phyloP scores from a whole-genome alignment of 2,329 filamentous ascomycete genomes.

The Phialophora expanda region DNA sequence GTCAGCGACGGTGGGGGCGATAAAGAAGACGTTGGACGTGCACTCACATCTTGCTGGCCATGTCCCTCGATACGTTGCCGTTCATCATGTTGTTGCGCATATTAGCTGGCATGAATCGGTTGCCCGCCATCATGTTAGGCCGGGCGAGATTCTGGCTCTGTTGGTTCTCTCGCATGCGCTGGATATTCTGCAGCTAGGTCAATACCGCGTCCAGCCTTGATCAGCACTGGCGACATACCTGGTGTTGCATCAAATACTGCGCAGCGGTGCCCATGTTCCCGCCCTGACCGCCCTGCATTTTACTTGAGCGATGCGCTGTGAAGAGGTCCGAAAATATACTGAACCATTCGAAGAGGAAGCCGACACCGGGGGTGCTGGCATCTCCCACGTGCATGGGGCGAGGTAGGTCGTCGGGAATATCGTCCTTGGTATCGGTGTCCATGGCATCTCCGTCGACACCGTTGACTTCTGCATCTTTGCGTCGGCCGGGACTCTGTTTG shows the following conservation, averaged over 20 bases:
- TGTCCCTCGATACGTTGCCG: conserved; percentile 33
- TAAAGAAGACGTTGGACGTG: background rate
- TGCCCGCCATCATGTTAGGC: conserved; percentile 62
- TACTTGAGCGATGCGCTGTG: conserved; percentile 74
- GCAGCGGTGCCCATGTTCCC: conserved; percentile 53
- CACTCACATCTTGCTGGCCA: conserved; percentile 37
- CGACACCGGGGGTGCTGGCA: conserved; percentile 65
- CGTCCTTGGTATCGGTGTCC: conserved; percentile 83
- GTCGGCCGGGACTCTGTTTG: conserved; percentile 72
- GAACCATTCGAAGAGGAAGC: conserved; percentile 96
- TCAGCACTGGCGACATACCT: conserved; percentile 62
- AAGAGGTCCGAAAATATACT: conserved; percentile 97
- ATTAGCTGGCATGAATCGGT: conserved; percentile 64
- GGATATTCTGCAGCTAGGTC: conserved; percentile 26
- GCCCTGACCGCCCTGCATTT: conserved; percentile 55
- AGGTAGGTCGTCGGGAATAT: conserved; percentile 79
- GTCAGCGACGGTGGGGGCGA: conserved; percentile 4
- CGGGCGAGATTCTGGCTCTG: conserved; percentile 75
- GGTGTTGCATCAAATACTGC: conserved; percentile 80
- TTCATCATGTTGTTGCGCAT: conserved; percentile 38
- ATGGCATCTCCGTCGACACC: conserved; percentile 75
- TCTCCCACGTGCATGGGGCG: conserved; percentile 60
- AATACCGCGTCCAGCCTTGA: conserved; percentile 19
- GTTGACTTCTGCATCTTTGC: conserved; percentile 72
- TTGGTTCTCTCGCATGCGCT: conserved; percentile 70